Base-by-base conservation (phyloP, 1,139 yeast species). In the Geotrichum australiense region DNA sequence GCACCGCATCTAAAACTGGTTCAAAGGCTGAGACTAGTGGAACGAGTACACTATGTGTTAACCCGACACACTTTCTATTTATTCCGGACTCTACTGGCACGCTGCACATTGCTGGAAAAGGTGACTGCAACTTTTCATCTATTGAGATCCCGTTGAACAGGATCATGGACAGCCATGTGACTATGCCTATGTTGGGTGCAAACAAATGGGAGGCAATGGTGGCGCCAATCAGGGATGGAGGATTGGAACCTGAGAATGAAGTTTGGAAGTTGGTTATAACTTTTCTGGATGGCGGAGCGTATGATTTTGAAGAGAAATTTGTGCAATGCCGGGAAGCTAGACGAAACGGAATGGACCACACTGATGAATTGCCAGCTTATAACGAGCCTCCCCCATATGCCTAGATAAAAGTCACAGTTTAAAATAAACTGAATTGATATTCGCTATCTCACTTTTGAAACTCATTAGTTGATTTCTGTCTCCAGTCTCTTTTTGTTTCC, bases 201-300 rank as follows among this genome's bases (percentile, higher is more conserved):
- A 34, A 26, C 10, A 35, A 32, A 14, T 42, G 46, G 46, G 35
- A 24, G 19, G 42, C 39, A 3, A n/a, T 38, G 10, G 29, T 42
- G 3, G 26, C 24, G 8, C 46, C 46, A 4, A 21, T 29, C 6
- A 20, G 16, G n/a, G 37, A 23, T 11, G 42, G 41, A 3, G 46
- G 46, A 4, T n/a, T 42, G 33, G 46, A 38, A 16, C 46, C 46
- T 2, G 35, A 28, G 20, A 23, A 11, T 12, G 28, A 26, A 11
- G 32, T 22, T 14, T 42, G 46, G 46, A 20, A 26, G 23, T 18
- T 38, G 10, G 21, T 26, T 16, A 11, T 42, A 11, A 29, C 29
- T 11, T 42, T 37, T 27, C 20, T 16, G 23, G 46, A 42, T 16
- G 46, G 46, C 7, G 46, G 46, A 4, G 42, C 40, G 12, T 42